Evolutionary conservation across 176 grass and related monocot genomes (phyloP).

Genomic region (Musa beccarii): DNA sequence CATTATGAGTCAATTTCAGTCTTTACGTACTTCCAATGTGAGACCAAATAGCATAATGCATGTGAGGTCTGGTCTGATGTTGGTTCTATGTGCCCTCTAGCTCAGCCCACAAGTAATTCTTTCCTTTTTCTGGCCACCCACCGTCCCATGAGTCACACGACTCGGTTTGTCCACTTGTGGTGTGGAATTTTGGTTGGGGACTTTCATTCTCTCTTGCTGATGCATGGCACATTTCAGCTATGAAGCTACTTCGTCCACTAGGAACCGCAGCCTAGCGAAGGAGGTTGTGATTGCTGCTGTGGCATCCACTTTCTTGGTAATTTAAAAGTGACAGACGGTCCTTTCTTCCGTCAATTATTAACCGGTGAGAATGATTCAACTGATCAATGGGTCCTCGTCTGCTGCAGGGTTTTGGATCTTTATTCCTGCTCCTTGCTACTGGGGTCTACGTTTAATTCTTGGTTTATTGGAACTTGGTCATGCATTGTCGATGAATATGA

Average conservation of each 20-base stretch:
- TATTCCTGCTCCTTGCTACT: conserved; percentile 83
- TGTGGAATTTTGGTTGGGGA: background rate
- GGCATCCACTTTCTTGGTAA: conserved; percentile 81
- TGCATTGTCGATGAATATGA: background rate
- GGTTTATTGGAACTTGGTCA: background rate
- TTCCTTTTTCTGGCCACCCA: too few relatives aligned
- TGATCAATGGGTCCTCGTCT: background rate
- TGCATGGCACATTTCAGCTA: conserved; percentile 45
- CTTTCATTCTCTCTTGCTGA: background rate
- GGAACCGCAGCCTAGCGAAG: conserved; percentile 70
- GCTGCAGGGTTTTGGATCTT: conserved; percentile 78
- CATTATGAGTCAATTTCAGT: too few relatives aligned
- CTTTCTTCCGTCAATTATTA: background rate
- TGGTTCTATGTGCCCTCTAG: too few relatives aligned
- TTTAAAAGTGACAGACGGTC: too few relatives aligned
- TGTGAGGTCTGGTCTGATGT: too few relatives aligned
- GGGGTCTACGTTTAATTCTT: conserved; percentile 75
- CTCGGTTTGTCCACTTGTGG: too few relatives aligned
- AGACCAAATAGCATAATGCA: too few relatives aligned
- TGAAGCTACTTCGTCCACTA: conserved; percentile 71
- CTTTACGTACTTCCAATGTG: too few relatives aligned
- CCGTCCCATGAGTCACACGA: too few relatives aligned
- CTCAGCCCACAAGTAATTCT: too few relatives aligned
- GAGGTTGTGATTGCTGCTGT: conserved; percentile 45
- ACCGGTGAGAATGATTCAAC: background rate